These are phyloP conservation scores for Histomonas meleagridis DNA, from an alignment of 208 protist genomes.

Conservation along the genomic window DNA sequence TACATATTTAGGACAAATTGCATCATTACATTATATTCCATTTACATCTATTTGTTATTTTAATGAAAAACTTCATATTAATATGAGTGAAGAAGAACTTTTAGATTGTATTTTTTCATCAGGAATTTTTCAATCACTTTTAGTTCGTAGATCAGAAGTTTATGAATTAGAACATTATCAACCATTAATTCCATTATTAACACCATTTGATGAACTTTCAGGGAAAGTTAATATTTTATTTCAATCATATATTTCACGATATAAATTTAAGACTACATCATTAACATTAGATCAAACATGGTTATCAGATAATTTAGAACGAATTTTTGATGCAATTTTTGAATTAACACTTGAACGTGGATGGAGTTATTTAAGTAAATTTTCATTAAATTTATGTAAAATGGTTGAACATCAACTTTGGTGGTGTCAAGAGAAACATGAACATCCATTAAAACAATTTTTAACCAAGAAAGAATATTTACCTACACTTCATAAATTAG, in stretches of 20 bases:
- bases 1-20: slow-evolving; percentile 15
- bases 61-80: not conserved
- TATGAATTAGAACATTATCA: not conserved
- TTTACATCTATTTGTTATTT: not conserved
- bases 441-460: slow-evolving; percentile 12
- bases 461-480: not conserved
- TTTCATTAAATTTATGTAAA: slow-evolving; percentile 6
- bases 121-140: not conserved
- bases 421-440: not conserved
- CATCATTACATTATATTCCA: slow-evolving; percentile 14
- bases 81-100: not conserved
- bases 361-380: slow-evolving; percentile 56
- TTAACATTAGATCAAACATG: slow-evolving; percentile 58
- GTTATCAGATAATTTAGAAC: slow-evolving; percentile 76
- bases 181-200: not conserved
- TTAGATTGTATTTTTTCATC: not conserved
- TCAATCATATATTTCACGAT: not conserved
- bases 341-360: slow-evolving; percentile 84
- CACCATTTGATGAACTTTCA: not conserved
- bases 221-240: not conserved
- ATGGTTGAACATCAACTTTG: slow-evolving; percentile 4
- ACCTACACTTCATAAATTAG: not conserved
- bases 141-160: not conserved
- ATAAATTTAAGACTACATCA: not conserved
- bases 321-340: slow-evolving; percentile 68